Conservation (phyloP, 495 filamentous ascomycete genomes). For the Xylaria telfairii region DNA sequence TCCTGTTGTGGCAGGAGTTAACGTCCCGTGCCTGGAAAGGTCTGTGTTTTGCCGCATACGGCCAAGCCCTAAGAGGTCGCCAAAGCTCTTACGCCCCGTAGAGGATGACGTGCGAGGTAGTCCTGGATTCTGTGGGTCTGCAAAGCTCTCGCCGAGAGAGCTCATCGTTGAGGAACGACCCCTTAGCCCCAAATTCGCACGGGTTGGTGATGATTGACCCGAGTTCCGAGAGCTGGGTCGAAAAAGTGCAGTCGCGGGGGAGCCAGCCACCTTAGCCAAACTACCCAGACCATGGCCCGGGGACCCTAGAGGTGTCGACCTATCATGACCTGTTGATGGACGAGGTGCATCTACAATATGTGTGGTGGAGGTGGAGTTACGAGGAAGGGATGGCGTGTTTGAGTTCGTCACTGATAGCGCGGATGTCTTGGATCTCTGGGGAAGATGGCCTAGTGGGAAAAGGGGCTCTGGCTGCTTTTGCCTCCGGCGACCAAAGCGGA, state of each 20-base stretch:
- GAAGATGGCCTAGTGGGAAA: conserved; percentile 74
- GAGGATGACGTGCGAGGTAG: conserved; percentile 79
- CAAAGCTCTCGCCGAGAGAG: conserved; percentile 68
- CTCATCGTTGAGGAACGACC: conserved; percentile 90
- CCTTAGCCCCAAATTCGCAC: conserved; percentile 60
- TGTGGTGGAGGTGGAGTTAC: conserved; percentile 35
- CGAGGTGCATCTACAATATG: conserved; percentile 55
- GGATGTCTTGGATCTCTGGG: conserved; percentile 62
- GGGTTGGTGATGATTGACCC: conserved; percentile 71
- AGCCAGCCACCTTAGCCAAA: conserved; percentile 34
- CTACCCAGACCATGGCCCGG: conserved; percentile 30
- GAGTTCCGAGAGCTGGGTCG: conserved; percentile 71
- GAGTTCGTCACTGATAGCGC: conserved; percentile 40
- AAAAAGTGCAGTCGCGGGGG: conserved; percentile 64
- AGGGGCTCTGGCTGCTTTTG: conserved; percentile 77
- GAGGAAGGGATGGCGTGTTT: conserved; percentile 35
- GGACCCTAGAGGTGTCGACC: conserved; percentile 45
- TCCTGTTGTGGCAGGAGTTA: conserved; percentile 68
- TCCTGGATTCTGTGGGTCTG: conserved; percentile 61
- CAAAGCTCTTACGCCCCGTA: conserved; percentile 86
- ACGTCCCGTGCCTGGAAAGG: conserved; percentile 63
- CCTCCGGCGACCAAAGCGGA: conserved; percentile 80
- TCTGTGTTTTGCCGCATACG: conserved; percentile 81
- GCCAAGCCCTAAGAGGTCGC: conserved; percentile 80
- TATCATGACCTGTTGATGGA: conserved; percentile 53